These are phyloP conservation scores for Trapa bicornis DNA, from an alignment of 345 rosid species.

Conservation along the genomic window DNA sequence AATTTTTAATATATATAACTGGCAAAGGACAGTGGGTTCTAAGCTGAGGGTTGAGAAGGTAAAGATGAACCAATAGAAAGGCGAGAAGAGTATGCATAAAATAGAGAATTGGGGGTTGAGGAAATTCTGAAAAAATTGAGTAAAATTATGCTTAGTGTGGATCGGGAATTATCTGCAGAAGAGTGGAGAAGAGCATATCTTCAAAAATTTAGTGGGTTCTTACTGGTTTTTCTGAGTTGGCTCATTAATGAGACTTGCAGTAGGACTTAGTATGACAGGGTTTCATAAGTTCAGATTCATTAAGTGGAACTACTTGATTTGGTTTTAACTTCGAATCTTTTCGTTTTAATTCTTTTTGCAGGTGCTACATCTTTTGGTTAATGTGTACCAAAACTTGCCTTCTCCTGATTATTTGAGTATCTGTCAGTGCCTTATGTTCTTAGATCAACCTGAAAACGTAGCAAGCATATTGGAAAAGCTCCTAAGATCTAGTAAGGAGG, in stretches of 20 bases:
- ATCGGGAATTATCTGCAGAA: no score
- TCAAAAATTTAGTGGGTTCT: no score
- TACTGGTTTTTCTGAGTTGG: neutral
- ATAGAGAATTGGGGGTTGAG: no score
- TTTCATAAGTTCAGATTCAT: neutral
- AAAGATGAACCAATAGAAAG: no score
- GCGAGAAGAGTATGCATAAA: no score
- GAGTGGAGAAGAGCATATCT: no score
- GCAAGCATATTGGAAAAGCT: conserved; percentile 88
- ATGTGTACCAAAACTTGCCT: conserved; percentile 74
- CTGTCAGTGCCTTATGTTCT: conserved; percentile 96
- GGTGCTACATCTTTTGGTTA: conserved; percentile 88
- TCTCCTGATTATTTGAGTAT: conserved; percentile 93
- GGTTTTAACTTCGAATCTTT: neutral
- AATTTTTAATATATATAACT: no score
- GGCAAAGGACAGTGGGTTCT: no score
- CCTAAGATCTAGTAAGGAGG: conserved; percentile 75
- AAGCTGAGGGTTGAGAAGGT: no score
- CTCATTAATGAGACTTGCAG: neutral
- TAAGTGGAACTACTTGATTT: neutral
- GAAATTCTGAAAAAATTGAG: no score
- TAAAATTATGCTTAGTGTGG: no score
- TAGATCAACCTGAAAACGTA: conserved; percentile 84
- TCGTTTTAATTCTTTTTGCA: conserved; percentile 22
- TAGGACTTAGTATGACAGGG: no score